Evolutionary conservation across 345 rosid genomes (phyloP).

Genomic region (Brassica juncea): DNA sequence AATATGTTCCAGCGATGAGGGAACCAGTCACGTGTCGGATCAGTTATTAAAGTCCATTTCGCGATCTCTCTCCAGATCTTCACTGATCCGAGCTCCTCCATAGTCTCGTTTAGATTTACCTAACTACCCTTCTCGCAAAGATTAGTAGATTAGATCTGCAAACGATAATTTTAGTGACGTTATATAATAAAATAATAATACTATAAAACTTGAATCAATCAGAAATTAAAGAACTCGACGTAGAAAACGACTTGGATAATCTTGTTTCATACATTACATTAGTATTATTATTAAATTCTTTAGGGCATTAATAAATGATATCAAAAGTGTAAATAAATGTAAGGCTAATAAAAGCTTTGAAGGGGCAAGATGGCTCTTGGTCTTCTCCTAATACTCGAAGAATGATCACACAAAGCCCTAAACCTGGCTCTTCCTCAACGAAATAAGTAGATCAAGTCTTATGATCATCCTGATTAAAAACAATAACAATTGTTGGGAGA

Average conservation of each 20-base stretch:
- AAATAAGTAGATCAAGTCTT: not conserved
- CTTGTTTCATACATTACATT: no score
- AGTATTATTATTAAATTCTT: not conserved
- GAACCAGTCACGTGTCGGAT: conserved; percentile 38
- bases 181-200: not conserved
- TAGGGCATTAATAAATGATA: not conserved
- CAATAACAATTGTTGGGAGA: not conserved
- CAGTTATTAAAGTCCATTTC: conserved; percentile 25
- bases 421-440: not conserved
- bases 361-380: conserved; percentile 34
- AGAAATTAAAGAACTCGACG: conserved; percentile 3
- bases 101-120: not conserved
- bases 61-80: conserved; percentile 30
- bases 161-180: not conserved
- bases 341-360: conserved; percentile 26
- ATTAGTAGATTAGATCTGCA: not conserved
- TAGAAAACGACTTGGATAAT: not conserved
- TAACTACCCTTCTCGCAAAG: not conserved
- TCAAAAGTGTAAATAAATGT: not conserved
- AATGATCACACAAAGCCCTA: conserved; percentile 21
- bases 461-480: not conserved
- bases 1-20: conserved; percentile 33
- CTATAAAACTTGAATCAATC: conserved; percentile 10
- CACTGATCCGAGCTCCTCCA: conserved; percentile 18
- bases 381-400: conserved; percentile 15